Conservation (phyloP, 306 rosid genomes). For the Inga laurina region DNA sequence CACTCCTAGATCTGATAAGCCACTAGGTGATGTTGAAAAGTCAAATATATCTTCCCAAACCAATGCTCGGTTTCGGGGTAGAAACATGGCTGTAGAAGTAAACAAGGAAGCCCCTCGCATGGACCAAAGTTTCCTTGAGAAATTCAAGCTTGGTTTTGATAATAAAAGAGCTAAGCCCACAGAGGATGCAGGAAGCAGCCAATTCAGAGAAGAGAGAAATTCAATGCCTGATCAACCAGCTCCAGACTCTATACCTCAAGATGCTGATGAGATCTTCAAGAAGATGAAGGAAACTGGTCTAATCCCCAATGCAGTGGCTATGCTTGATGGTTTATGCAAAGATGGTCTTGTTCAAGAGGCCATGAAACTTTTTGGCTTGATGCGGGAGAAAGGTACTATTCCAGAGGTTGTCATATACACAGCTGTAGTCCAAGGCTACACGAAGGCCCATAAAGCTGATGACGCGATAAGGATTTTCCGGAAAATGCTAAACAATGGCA, state of each 20-base stretch:
- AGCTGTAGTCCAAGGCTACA: slow-evolving; percentile 86
- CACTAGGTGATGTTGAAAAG: slow-evolving; percentile 9
- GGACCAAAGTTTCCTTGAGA: slow-evolving; percentile 72
- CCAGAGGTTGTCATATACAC: slow-evolving; percentile 93
- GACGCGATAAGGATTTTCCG: slow-evolving; percentile 79
- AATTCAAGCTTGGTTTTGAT: slow-evolving; percentile 58
- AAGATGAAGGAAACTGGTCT: slow-evolving; percentile 94
- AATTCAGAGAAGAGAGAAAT: slow-evolving; percentile 34
- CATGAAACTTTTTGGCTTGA: slow-evolving; percentile 79
- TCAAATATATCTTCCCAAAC: slow-evolving; percentile 24
- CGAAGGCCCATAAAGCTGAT: slow-evolving; percentile 70
- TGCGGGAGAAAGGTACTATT: slow-evolving; percentile 90
- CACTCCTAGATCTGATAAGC: slow-evolving; percentile 40
- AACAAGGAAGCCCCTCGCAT: slow-evolving; percentile 29
- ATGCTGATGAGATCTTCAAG: slow-evolving; percentile 81
- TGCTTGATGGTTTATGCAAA: slow-evolving; percentile 97
- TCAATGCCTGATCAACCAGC: slow-evolving; percentile 25
- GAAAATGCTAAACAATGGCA: slow-evolving; percentile 79
- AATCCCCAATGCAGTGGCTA: slow-evolving; percentile 91
- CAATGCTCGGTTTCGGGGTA: slow-evolving; percentile 35
- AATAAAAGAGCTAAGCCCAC: slow-evolving; percentile 34
- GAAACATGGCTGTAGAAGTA: slow-evolving; percentile 22
- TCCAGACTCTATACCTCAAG: slow-evolving; percentile 49
- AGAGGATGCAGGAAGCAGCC: slow-evolving; percentile 25
- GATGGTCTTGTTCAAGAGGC: slow-evolving; percentile 95